phyloP scores from a whole-genome alignment of 2,329 filamentous ascomycete species.

The Fusarium cyanostomum region DNA sequence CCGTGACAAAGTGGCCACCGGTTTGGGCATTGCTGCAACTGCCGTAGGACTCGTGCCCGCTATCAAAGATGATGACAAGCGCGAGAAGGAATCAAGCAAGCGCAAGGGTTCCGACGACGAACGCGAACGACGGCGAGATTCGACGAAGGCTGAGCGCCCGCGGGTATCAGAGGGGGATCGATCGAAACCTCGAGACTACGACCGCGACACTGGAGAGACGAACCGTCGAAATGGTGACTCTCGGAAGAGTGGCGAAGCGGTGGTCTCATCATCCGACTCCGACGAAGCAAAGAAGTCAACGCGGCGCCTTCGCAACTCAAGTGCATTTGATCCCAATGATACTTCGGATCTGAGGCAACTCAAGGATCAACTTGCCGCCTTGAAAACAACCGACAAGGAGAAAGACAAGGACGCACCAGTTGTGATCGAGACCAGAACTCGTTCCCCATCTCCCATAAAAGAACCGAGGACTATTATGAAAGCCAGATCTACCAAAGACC shows the following conservation, averaged over 20 bases:
- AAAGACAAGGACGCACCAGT: constrained; percentile 37
- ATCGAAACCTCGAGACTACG: constrained; percentile 33
- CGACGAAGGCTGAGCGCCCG: constrained; percentile 31
- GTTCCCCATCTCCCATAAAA: constrained; percentile 35
- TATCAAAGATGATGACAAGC: constrained; percentile 53
- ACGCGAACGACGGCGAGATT: constrained; percentile 36
- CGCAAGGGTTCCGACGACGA: constrained; percentile 49
- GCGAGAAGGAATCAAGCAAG: constrained; percentile 44
- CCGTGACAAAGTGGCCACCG: constrained; percentile 59
- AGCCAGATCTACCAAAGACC: constrained; percentile 24
- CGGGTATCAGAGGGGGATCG: constrained; percentile 26
- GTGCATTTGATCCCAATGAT: constrained; percentile 63
- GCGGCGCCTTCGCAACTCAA: constrained; percentile 51
- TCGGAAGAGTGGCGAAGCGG: constrained; percentile 49
- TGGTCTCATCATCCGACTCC: constrained; percentile 51
- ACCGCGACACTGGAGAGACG: constrained; percentile 42
- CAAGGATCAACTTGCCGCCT: constrained; percentile 60
- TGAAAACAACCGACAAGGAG: constrained; percentile 44
- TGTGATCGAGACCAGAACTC: constrained; percentile 36
- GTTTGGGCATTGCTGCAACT: constrained; percentile 59
- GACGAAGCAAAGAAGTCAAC: constrained; percentile 52
- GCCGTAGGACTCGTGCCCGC: constrained; percentile 56
- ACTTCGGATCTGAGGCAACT: constrained; percentile 59
- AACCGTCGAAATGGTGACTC: constrained; percentile 52
- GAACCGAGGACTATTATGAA: constrained; percentile 23